phyloP scores from a whole-genome alignment of 805 yeast genomes.

The Teunomyces aglyptinius region DNA sequence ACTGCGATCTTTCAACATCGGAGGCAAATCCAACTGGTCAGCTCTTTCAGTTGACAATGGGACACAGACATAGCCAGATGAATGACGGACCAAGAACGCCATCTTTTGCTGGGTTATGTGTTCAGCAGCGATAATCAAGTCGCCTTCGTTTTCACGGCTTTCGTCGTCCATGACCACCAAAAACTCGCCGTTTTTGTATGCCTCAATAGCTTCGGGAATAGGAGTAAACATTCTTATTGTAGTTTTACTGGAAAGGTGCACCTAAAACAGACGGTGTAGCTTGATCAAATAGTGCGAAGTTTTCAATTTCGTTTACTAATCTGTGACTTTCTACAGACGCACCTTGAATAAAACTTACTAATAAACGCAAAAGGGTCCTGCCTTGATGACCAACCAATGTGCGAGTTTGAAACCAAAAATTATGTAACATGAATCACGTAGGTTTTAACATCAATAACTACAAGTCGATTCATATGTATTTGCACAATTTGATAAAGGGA shows the following conservation, averaged over 20 bases:
- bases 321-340: background rate
- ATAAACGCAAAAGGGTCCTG: background rate
- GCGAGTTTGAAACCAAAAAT: too few relatives aligned
- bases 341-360: background rate
- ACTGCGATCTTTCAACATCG: conserved; percentile 57
- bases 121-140: conserved; percentile 90
- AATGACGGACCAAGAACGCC: conserved; percentile 89
- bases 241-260: background rate
- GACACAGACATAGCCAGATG: conserved; percentile 91
- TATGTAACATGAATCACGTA: too few relatives aligned
- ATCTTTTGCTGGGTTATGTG: conserved; percentile 73
- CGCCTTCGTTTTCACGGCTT: conserved; percentile 96
- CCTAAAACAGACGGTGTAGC: background rate
- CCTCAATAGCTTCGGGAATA: conserved; percentile 15
- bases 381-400: background rate
- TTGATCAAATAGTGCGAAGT: background rate
- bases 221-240: conserved; percentile 7
- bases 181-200: conserved; percentile 64
- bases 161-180: conserved; percentile 97
- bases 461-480: too few relatives aligned
- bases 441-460: too few relatives aligned
- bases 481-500: too few relatives aligned
- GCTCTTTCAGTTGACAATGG: conserved; percentile 81
- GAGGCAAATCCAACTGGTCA: conserved; percentile 73
- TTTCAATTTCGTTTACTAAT: background rate